A percentile compares a stretch with the other conserved stretches of the same genome.
Conservation (phyloP, 495 filamentous ascomycete species). For the Penicillium pancosmium region DNA sequence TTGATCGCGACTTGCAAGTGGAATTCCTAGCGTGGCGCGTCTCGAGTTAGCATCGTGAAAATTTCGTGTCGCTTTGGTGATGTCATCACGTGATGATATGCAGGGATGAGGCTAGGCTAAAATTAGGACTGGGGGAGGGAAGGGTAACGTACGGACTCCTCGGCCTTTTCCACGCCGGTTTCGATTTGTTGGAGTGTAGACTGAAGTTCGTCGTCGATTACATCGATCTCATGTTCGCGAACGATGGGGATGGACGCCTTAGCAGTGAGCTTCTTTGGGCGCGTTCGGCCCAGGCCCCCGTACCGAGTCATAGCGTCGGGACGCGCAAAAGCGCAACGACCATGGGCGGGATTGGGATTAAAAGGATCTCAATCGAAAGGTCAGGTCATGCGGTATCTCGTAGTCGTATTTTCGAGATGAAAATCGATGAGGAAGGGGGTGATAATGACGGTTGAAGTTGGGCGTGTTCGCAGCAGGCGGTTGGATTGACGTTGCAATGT, state of each 20-base stretch:
- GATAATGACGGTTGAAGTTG: constrained; percentile 62
- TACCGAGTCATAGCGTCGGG: constrained; percentile 71
- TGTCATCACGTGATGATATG: constrained; percentile 57
- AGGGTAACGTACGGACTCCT: constrained; percentile 85
- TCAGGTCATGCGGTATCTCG: constrained; percentile 56
- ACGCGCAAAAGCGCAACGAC: constrained; percentile 49
- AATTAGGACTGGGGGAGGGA: constrained; percentile 38
- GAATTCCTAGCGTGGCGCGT: constrained; percentile 72
- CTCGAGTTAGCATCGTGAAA: constrained; percentile 30
- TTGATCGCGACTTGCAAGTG: constrained; percentile 94
- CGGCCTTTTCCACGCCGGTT: constrained; percentile 93
- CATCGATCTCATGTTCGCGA: constrained; percentile 86
- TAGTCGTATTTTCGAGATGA: constrained; percentile 59
- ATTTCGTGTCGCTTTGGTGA: constrained; percentile 34
- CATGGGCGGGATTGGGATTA: constrained; percentile 45
- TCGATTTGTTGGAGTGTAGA: constrained; percentile 77
- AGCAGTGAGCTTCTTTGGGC: constrained; percentile 88
- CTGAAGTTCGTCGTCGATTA: constrained; percentile 67
- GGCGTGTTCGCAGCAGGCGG: constrained; percentile 43
- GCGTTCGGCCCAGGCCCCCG: constrained; percentile 57
- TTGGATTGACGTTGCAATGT: constrained; percentile 69
- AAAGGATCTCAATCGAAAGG: constrained; percentile 48
- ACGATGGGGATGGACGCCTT: constrained; percentile 85
- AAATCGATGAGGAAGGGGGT: constrained; percentile 48
- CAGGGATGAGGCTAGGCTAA: constrained; percentile 44